These are phyloP conservation scores for Ampelomyces quisqualis DNA, from an alignment of 2,329 filamentous ascomycete genomes.

Conservation along the genomic window DNA sequence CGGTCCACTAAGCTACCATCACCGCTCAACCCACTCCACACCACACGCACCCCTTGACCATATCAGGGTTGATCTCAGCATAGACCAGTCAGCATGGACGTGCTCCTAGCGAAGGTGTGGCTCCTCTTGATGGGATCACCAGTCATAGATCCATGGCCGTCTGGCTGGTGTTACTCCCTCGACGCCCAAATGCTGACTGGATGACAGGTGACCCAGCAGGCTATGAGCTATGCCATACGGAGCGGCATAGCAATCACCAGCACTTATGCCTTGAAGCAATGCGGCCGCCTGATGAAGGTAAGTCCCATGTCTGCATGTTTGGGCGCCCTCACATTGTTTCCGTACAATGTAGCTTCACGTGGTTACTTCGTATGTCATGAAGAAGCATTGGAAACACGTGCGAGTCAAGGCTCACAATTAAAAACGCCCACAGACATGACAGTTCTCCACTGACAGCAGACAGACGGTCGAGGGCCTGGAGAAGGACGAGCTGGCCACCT, in stretches of 20 bases:
- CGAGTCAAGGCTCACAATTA: no score
- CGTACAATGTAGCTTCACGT: no score
- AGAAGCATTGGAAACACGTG: no score
- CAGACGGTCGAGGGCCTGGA: conserved; percentile 65
- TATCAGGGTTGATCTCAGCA: background rate
- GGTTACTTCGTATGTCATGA: no score
- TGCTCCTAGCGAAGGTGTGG: conserved; percentile 60
- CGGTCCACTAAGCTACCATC: background rate
- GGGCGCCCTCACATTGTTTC: no score
- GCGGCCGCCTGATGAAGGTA: conserved; percentile 70
- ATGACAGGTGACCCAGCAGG: conserved; percentile 68
- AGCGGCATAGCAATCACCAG: conserved; percentile 82
- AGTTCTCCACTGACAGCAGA: background rate
- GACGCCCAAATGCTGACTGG: conserved; percentile 10
- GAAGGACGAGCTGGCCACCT: conserved; percentile 67
- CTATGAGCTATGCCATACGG: conserved; percentile 88
- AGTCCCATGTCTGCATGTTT: no score
- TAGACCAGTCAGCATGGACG: conserved; percentile 64
- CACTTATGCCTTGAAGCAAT: conserved; percentile 80
- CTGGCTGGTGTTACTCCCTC: no score
- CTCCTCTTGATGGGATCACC: conserved; percentile 5
- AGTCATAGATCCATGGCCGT: no score
- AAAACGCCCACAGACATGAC: conserved; percentile 1
- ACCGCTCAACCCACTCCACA: background rate
- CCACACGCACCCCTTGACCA: background rate